Percentiles rank a stretch among this genome's conserved stretches.
These are phyloP conservation scores for Claviceps sp. DNA, from an alignment of 2,329 filamentous ascomycete species.

Conservation along the genomic window DNA sequence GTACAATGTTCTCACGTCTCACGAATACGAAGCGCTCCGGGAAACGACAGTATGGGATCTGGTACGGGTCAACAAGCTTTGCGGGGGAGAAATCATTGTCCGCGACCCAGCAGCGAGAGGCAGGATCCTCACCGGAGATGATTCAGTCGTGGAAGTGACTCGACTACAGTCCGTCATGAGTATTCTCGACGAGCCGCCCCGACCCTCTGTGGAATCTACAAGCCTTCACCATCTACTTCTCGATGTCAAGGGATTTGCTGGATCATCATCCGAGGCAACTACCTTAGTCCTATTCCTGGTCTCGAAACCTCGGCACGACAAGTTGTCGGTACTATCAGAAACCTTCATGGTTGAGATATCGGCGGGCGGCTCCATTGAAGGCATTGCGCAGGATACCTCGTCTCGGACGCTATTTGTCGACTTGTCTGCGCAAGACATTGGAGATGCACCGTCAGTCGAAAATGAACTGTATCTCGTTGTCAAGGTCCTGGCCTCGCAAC, in stretches of 20 bases:
- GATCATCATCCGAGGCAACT: constrained; percentile 60
- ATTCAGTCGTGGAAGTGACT: constrained; percentile 84
- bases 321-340: constrained; percentile 62
- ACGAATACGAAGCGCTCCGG: constrained; percentile 68
- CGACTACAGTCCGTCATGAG: constrained; percentile 94
- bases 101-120: constrained; percentile 74
- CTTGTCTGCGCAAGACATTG: constrained; percentile 62
- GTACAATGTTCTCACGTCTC: constrained; percentile 80
- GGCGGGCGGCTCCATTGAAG: constrained; percentile 56
- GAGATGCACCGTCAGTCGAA: constrained; percentile 46
- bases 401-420: constrained; percentile 83
- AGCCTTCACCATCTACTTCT: constrained; percentile 71
- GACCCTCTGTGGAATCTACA: constrained; percentile 50
- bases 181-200: constrained; percentile 71
- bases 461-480: constrained; percentile 73
- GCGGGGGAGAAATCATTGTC: constrained; percentile 88
- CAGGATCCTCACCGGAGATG: constrained; percentile 76
- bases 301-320: constrained; percentile 50
- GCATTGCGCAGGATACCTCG: constrained; percentile 49
- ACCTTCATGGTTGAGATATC: constrained; percentile 69
- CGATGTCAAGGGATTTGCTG: constrained; percentile 71
- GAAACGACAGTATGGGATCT: constrained; percentile 93
- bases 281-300: constrained; percentile 69
- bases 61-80: constrained; percentile 85
- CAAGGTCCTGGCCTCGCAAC: constrained; percentile 53